phyloP scores from a whole-genome alignment of 441 rosid genomes.

The Pelargonium fulgidum region DNA sequence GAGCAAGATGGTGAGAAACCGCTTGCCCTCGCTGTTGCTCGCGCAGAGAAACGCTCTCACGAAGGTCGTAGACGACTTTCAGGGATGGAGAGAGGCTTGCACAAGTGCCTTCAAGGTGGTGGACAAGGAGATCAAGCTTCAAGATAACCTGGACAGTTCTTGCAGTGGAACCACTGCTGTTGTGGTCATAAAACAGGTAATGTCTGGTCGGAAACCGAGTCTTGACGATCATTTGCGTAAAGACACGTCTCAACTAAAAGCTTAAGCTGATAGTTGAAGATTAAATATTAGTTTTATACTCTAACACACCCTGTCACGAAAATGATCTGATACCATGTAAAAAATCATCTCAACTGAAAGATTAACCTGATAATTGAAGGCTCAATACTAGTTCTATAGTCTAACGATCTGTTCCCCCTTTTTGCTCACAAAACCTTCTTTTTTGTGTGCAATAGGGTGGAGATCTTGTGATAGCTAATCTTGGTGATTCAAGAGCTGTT shows the following conservation, averaged over 20 bases:
- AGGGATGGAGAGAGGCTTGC: slow-evolving; percentile 47
- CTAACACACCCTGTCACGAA: no score
- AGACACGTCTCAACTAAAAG: background rate
- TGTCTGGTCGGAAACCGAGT: background rate
- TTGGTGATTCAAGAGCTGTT: slow-evolving; percentile 85
- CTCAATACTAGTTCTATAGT: no score
- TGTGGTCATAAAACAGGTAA: slow-evolving; percentile 54
- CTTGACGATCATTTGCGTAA: no score
- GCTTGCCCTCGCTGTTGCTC: slow-evolving; percentile 55
- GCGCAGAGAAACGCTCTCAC: slow-evolving; percentile 38
- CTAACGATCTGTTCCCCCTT: no score
- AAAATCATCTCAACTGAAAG: no score
- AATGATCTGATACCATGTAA: background rate
- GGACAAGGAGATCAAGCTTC: slow-evolving; percentile 67
- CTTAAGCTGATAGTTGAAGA: no score
- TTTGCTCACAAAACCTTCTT: no score
- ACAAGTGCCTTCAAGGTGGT: slow-evolving; percentile 47
- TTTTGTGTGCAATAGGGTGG: slow-evolving; percentile 37
- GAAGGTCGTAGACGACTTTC: slow-evolving; percentile 16
- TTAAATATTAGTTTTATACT: no score
- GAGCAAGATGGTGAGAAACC: slow-evolving; percentile 61
- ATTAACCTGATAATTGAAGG: no score
- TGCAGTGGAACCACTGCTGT: slow-evolving; percentile 81
- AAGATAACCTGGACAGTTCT: slow-evolving; percentile 49
- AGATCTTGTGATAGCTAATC: slow-evolving; percentile 71